phyloP scores from a whole-genome alignment of 2,329 filamentous ascomycete species.

The Ambrosiella beaveri region DNA sequence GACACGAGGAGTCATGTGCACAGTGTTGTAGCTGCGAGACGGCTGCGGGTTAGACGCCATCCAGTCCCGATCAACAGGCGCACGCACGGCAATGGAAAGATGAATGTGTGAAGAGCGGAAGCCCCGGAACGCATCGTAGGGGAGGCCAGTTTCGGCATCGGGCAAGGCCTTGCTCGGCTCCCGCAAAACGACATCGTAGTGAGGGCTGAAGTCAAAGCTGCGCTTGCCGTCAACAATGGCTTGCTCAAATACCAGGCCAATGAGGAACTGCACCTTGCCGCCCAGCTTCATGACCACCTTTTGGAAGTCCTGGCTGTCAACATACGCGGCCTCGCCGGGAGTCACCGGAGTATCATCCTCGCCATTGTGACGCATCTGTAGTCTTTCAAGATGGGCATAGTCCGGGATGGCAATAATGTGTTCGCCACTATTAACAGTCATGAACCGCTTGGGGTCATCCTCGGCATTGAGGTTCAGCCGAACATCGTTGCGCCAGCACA shows the following conservation, averaged over 20 bases:
- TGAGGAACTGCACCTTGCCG: conserved; percentile 83
- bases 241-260: conserved; percentile 81
- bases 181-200: conserved; percentile 79
- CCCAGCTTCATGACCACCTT: conserved; percentile 99
- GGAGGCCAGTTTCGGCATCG: conserved; percentile 27
- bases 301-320: conserved; percentile 56
- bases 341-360: conserved; percentile 27
- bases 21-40: conserved; percentile 86
- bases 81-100: conserved; percentile 77
- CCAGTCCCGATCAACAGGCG: conserved; percentile 79
- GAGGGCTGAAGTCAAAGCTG: conserved; percentile 76
- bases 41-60: conserved; percentile 53
- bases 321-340: not conserved
- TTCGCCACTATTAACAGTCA: conserved; percentile 89
- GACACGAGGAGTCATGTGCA: conserved; percentile 86
- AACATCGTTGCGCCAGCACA: conserved; percentile 97
- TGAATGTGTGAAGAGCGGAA: conserved; percentile 96
- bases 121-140: conserved; percentile 88
- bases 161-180: conserved; percentile 57
- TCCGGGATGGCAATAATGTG: conserved; percentile 91
- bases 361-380: conserved; percentile 33
- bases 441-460: conserved; percentile 79
- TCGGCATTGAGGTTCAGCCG: conserved; percentile 70
- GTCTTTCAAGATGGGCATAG: conserved; percentile 71
- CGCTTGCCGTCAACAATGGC: conserved; percentile 55